Conservation (phyloP, 257 asterid genomes). For the Cordia subcordata region DNA sequence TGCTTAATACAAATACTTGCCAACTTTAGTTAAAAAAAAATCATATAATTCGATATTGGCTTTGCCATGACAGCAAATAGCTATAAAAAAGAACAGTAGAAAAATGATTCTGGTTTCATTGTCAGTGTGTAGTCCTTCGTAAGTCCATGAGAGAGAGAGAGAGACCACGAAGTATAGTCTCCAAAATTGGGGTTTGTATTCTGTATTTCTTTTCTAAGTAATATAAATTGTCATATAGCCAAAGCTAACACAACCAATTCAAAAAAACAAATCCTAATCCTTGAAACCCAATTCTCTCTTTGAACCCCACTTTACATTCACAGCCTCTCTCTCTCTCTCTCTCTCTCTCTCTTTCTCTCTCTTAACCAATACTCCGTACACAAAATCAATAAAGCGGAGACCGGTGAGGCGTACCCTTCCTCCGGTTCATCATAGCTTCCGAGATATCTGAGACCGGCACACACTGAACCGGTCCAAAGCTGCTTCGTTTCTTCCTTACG, state of each 20-base stretch:
- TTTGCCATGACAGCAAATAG: background rate
- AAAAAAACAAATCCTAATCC: too few relatives aligned
- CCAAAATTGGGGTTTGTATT: slow-evolving; percentile 32
- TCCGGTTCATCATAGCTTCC: slow-evolving; percentile 38
- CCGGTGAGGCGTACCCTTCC: slow-evolving; percentile 81
- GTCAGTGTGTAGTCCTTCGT: background rate
- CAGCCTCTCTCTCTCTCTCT: slow-evolving; percentile 1
- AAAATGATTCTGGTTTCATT: background rate
- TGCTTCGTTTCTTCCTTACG: slow-evolving; percentile 52
- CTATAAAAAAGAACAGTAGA: background rate
- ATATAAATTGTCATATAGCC: slow-evolving; percentile 6
- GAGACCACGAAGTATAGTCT: slow-evolving; percentile 9
- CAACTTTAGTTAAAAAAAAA: too few relatives aligned
- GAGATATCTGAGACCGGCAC: slow-evolving; percentile 34
- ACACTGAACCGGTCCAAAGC: slow-evolving; percentile 16
- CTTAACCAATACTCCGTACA: slow-evolving; percentile 15
- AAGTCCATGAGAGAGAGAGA: background rate
- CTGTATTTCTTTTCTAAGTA: background rate
- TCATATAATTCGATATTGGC: too few relatives aligned
- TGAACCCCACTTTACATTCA: background rate
- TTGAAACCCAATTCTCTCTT: slow-evolving; percentile 38
- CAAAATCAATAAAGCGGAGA: slow-evolving; percentile 57
- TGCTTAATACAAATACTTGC: too few relatives aligned
- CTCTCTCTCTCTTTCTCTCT: slow-evolving; percentile 12
- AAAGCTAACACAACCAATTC: slow-evolving; percentile 6